Evolutionary conservation across 495 filamentous ascomycete species (phyloP).

Genomic region (Gamarada debralockiae): DNA sequence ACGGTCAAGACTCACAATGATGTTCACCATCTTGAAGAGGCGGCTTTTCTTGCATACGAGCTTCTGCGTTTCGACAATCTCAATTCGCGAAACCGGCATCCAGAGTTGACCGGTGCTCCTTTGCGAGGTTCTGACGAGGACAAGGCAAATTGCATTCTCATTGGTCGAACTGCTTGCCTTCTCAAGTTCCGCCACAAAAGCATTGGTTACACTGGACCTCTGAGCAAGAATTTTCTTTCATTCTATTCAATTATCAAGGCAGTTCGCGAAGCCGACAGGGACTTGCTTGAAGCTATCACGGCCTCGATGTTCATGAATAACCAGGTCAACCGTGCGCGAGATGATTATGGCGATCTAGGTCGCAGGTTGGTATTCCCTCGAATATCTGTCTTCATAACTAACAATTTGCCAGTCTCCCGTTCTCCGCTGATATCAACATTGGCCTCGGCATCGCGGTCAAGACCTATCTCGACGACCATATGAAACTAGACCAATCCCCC

Average conservation of each 20-base stretch:
- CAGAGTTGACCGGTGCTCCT: slow-evolving; percentile 46
- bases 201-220: slow-evolving; percentile 90
- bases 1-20: slow-evolving; percentile 24
- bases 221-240: slow-evolving; percentile 83
- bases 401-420: slow-evolving; percentile 62
- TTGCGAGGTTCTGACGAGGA: slow-evolving; percentile 40
- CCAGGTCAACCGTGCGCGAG: slow-evolving; percentile 65
- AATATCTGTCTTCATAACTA: not conserved
- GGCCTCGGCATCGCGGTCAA: slow-evolving; percentile 87
- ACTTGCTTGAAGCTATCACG: slow-evolving; percentile 75
- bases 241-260: slow-evolving; percentile 81
- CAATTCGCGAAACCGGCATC: slow-evolving; percentile 55
- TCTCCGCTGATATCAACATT: slow-evolving; percentile 78
- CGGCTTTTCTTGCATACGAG: slow-evolving; percentile 75
- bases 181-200: slow-evolving; percentile 74
- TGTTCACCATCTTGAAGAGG: slow-evolving; percentile 50
- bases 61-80: slow-evolving; percentile 72
- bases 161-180: slow-evolving; percentile 62
- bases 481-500: slow-evolving; percentile 53
- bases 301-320: slow-evolving; percentile 77
- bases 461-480: slow-evolving; percentile 82
- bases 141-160: slow-evolving; percentile 22
- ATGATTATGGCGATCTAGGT: slow-evolving; percentile 67
- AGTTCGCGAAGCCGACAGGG: slow-evolving; percentile 72
- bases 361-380: slow-evolving; percentile 54